Evolutionary conservation across 352 stramenopile genomes (phyloP).

Genomic region (Phytopythium ostracodes): DNA sequence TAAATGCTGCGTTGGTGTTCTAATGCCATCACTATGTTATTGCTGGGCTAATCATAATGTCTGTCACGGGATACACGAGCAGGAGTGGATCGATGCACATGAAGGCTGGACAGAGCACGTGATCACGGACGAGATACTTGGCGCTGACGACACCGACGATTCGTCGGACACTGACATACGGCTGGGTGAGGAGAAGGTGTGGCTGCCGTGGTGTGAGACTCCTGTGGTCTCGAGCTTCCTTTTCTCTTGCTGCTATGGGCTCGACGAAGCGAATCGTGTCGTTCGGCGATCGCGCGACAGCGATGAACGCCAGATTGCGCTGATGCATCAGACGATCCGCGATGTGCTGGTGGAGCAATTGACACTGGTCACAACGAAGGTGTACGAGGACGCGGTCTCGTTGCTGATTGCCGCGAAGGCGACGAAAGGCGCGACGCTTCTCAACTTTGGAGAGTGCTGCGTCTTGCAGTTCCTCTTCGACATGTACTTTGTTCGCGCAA

Average conservation of each 20-base stretch:
- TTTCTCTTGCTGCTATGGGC: constrained; percentile 77
- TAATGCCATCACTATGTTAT: neutral
- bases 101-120: constrained; percentile 74
- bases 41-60: neutral
- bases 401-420: constrained; percentile 52
- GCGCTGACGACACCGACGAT: constrained; percentile 33
- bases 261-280: constrained; percentile 78
- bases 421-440: constrained; percentile 34
- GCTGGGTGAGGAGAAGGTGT: constrained; percentile 70
- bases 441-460: constrained; percentile 85
- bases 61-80: neutral
- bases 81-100: constrained; percentile 74
- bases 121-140: constrained; percentile 43
- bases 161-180: constrained; percentile 37
- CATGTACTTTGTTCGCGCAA: constrained; percentile 87
- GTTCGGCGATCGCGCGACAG: constrained; percentile 38
- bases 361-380: constrained; percentile 65
- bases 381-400: constrained; percentile 65
- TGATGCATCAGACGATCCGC: constrained; percentile 67
- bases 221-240: constrained; percentile 80
- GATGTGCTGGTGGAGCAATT: constrained; percentile 73
- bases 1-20: constrained; percentile 11
- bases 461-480: constrained; percentile 87
- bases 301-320: constrained; percentile 36
- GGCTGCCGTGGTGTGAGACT: constrained; percentile 83